Evolutionary conservation across 345 rosid genomes (phyloP), one percentile per base, ranked within the genome.

Genomic region (Melaleuca quinquenervia): DNA sequence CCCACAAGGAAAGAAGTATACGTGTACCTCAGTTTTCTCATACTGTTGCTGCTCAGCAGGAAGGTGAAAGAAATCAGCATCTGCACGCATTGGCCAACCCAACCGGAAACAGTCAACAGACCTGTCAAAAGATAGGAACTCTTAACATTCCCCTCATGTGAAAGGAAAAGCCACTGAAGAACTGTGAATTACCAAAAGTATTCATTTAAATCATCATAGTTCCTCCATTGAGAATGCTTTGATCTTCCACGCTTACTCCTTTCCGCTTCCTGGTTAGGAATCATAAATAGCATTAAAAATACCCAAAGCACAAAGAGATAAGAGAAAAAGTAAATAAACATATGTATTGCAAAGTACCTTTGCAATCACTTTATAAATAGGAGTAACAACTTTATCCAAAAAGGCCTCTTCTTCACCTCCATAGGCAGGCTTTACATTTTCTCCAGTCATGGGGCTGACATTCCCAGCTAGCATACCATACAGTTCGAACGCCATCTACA

Each of bases 61-160:
- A 82, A 87, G 75, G 54, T 88, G 85, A 90, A 98, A 98, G 92
- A 98, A 98, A 91, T 95, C 99, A 87, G 98, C 99, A 94, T 92
- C 98, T 45, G 92, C 93, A 83, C 98, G 97, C 99, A 98, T 96
- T 56, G 99, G 99, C 99, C 99, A 98, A 83, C 99, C 98, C 88
- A 98, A 87, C 50, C 98, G 96, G 88, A 98, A 98, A 91, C 99
- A 98, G 90, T 95, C 98, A 86, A 92, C 95, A 10, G 98, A 98
- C 99, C 99, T 98, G 87, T 78, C 92, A 86, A 51, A 29, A 76
- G 10, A 36, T 58, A 82, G 62, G 26, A 60, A 82, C 22, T 29
- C 36, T 62, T 13, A 45, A 64, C 11, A 62, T 76, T 11, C 24
- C 48, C 32, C 78, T 21, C 85, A 29, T 85, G 15, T 16, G 44